phyloP scores from a whole-genome alignment of 202 grass and related monocot species.

The Cymbopogon flexuosus region DNA sequence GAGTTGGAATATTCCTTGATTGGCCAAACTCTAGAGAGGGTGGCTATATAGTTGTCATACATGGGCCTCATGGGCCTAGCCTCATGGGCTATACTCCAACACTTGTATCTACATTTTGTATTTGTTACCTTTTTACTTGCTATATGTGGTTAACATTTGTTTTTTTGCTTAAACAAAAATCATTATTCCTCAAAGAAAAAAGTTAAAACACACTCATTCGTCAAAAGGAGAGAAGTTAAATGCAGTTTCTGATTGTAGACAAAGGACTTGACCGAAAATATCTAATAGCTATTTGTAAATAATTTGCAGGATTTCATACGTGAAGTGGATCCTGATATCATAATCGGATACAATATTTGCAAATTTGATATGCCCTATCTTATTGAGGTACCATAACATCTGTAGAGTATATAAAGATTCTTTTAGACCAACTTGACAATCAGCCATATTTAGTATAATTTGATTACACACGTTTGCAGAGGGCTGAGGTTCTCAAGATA shows the following conservation, averaged over 20 bases:
- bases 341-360: conserved; percentile 98
- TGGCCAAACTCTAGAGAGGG: too few species aligned
- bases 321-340: conserved; percentile 91
- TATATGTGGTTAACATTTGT: background rate
- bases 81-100: too few species aligned
- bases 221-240: too few species aligned
- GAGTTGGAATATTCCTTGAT: too few species aligned
- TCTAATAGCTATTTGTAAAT: conserved; percentile 22
- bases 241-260: background rate
- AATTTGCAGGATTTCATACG: conserved; percentile 82
- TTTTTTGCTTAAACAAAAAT: background rate
- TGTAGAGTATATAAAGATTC: background rate
- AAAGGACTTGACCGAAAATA: background rate
- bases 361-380: conserved; percentile 99
- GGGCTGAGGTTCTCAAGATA: conserved; percentile 96
- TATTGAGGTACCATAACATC: conserved; percentile 52
- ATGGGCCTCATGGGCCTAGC: too few species aligned
- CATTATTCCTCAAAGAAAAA: background rate
- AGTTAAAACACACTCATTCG: background rate
- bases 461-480: conserved; percentile 46
- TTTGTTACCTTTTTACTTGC: background rate
- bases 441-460: conserved; percentile 19
- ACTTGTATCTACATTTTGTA: conserved; percentile 13
- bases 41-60: too few species aligned
- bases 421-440: conserved; percentile 14